Evolutionary conservation across 768 basidiomycete species (phyloP).

Genomic region (Termitomyces sp.): DNA sequence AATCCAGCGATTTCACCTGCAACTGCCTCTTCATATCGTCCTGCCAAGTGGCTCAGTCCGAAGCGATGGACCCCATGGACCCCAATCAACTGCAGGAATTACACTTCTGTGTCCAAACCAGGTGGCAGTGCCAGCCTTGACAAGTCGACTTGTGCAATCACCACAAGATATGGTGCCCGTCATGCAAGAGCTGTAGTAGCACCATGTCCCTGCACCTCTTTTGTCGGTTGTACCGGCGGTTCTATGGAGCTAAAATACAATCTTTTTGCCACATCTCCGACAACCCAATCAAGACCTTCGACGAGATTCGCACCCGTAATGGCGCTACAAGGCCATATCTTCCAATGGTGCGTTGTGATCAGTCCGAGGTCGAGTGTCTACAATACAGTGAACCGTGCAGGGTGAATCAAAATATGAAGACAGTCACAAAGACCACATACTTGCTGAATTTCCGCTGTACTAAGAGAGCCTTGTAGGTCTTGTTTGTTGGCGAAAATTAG

Average conservation of each 20-base stretch:
- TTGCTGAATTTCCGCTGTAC: conserved; percentile 72
- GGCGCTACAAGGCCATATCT: conserved; percentile 88
- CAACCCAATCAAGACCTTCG: conserved; percentile 87
- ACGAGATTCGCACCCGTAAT: conserved; percentile 83
- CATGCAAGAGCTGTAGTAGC: neutral
- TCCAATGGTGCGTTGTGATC: conserved; percentile 88
- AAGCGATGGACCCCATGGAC: too few relatives aligned
- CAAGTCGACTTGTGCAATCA: too few relatives aligned
- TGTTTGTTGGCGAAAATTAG: conserved; percentile 98
- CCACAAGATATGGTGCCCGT: neutral
- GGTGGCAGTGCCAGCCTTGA: too few relatives aligned
- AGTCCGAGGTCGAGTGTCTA: conserved; percentile 46
- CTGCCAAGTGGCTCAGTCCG: too few relatives aligned
- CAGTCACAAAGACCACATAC: conserved; percentile 30
- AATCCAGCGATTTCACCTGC: too few relatives aligned
- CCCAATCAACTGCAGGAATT: too few relatives aligned
- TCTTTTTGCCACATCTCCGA: conserved; percentile 79
- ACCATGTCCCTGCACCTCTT: neutral
- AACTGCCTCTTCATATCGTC: too few relatives aligned
- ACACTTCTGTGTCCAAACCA: too few relatives aligned
- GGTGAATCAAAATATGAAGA: conserved; percentile 1
- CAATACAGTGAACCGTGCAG: neutral
- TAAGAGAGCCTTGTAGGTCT: conserved; percentile 86
- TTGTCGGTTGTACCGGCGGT: neutral
- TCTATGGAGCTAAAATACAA: conserved; percentile 71